phyloP scores from a whole-genome alignment of 176 grass and related monocot genomes.

The Carex cristatella region DNA sequence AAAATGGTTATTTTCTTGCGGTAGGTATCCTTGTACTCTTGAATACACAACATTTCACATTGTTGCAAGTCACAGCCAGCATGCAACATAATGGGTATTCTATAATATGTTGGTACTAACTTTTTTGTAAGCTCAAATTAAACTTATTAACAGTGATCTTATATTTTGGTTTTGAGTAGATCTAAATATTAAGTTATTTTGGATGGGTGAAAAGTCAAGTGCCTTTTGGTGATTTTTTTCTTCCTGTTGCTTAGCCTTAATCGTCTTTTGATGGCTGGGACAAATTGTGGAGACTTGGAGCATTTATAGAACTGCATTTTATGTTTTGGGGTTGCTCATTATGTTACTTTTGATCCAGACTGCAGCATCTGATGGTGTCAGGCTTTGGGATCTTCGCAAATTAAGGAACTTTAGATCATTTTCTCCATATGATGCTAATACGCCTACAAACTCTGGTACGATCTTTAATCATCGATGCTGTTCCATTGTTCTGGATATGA shows the following conservation, averaged over 20 bases:
- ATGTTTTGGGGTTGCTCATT: not conserved
- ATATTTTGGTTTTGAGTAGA: not conserved
- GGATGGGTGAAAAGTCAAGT: not conserved
- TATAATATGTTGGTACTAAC: not conserved
- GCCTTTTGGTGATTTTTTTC: conserved; percentile 26
- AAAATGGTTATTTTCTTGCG: conserved; percentile 99
- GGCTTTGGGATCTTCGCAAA: conserved; percentile 99
- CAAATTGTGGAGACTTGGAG: not conserved
- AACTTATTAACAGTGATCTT: not conserved
- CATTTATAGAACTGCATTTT: not conserved
- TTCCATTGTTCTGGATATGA: not conserved
- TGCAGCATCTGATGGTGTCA: conserved; percentile 93
- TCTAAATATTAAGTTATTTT: not conserved
- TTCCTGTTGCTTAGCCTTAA: not conserved
- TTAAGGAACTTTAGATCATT: conserved; percentile 97
- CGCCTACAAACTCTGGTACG: conserved; percentile 86
- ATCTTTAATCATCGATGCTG: not conserved
- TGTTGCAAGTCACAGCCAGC: not conserved
- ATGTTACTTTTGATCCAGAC: conserved; percentile 41
- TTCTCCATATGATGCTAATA: conserved; percentile 78
- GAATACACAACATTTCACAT: not conserved
- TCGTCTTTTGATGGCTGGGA: not conserved
- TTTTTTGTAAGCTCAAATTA: not conserved
- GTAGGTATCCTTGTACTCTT: conserved; percentile 36
- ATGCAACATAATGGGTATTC: not conserved